Conservation (phyloP, 2,329 filamentous ascomycete species). For the Xylariaceae sp. region DNA sequence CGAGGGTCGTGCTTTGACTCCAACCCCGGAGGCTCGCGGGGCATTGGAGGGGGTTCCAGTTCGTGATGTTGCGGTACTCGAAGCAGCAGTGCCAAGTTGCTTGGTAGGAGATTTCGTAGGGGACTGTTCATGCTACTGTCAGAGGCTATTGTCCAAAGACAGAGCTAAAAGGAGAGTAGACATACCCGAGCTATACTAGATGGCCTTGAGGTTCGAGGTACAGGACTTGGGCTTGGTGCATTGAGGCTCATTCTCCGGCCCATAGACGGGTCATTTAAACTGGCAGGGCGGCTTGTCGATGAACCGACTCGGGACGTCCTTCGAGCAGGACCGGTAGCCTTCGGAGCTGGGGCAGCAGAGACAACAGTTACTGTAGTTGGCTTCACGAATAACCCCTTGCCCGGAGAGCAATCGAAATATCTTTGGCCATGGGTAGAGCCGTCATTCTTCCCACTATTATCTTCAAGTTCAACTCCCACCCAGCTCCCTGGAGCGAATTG, state of each 20-base stretch:
- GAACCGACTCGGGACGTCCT: constrained; percentile 31
- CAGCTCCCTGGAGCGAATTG: constrained; percentile 79
- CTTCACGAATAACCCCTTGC: constrained; percentile 77
- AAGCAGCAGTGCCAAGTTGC: constrained; percentile 52
- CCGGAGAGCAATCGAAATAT: constrained; percentile 83
- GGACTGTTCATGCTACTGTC: constrained; percentile 46
- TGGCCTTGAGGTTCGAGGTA: constrained; percentile 50
- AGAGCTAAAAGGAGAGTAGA: constrained; percentile 6
- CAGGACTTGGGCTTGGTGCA: constrained; percentile 68
- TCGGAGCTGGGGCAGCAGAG: constrained; percentile 42
- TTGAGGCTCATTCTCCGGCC: constrained; percentile 66
- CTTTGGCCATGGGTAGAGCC: constrained; percentile 81
- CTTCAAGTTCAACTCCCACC: constrained; percentile 85
- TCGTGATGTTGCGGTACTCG: constrained; percentile 56
- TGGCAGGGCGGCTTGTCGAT: constrained; percentile 43
- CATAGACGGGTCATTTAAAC: constrained; percentile 48
- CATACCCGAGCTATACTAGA: constrained; percentile 55
- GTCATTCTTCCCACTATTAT: constrained; percentile 85
- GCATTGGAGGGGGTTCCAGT: constrained; percentile 61
- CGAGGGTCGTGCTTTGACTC: constrained; percentile 51
- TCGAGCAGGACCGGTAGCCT: constrained; percentile 33
- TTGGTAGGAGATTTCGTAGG: constrained; percentile 79
- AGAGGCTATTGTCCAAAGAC: background rate
- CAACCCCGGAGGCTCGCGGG: constrained; percentile 36
- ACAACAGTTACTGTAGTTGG: constrained; percentile 63